Conservation (phyloP, 441 rosid genomes). For the Populus hybrid region DNA sequence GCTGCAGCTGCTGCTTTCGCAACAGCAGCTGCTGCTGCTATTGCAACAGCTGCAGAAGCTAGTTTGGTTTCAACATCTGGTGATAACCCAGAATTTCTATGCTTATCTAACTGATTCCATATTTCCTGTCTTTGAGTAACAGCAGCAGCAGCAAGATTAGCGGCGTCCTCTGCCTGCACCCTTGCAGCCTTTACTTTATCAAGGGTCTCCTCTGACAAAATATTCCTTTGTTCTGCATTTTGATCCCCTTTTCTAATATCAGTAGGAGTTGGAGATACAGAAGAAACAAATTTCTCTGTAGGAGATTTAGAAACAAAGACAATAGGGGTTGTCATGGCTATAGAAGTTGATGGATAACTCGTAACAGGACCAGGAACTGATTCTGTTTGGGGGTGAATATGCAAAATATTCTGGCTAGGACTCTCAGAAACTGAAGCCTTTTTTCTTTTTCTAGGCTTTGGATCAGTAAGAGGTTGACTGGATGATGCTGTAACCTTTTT, state of each 20-base stretch:
- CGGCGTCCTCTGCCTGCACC: constrained; percentile 79
- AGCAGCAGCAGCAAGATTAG: constrained; percentile 76
- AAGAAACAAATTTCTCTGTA: constrained; percentile 36
- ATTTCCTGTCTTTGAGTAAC: constrained; percentile 59
- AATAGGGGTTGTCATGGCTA: constrained; percentile 37
- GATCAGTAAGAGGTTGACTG: constrained; percentile 48
- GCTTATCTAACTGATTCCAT: constrained; percentile 74
- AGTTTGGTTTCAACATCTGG: constrained; percentile 62
- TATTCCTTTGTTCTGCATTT: constrained; percentile 38
- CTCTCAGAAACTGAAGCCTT: constrained; percentile 54
- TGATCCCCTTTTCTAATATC: constrained; percentile 34
- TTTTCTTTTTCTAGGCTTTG: constrained; percentile 83
- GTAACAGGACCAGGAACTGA: constrained; percentile 36
- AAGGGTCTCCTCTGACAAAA: constrained; percentile 63
- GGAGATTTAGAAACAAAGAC: constrained; percentile 40
- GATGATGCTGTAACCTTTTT: constrained; percentile 42
- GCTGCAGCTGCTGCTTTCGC: constrained; percentile 99
- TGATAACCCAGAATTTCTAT: constrained; percentile 48
- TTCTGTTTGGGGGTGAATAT: constrained; percentile 46
- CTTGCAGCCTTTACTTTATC: constrained; percentile 62
- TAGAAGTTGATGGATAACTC: constrained; percentile 36
- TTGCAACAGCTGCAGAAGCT: constrained; percentile 78
- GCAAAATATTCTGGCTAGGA: constrained; percentile 38
- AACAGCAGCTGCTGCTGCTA: constrained; percentile 91
- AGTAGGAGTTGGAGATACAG: constrained; percentile 36